Conservation (phyloP, 108 stramenopile species). For the Skeletonema costatum region DNA sequence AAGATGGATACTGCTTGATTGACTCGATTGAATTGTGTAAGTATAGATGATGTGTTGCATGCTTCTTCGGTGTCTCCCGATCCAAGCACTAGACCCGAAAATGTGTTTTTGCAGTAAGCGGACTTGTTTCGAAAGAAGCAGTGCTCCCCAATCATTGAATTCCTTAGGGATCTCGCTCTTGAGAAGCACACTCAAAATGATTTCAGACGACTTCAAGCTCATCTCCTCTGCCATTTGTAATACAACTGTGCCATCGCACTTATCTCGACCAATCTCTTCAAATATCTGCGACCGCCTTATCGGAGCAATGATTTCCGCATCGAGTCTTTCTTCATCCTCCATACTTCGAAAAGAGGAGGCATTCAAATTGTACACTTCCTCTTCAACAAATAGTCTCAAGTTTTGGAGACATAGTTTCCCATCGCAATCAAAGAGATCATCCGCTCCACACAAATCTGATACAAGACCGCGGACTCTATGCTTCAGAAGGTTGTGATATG, state of each 20-base stretch:
- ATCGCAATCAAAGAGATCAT: conserved; percentile 48
- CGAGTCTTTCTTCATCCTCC: conserved; percentile 73
- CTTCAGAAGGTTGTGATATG: conserved; percentile 55
- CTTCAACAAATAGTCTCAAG: conserved; percentile 63
- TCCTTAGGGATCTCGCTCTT: conserved; percentile 37
- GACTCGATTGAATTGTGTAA: conserved; percentile 69
- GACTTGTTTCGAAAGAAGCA: conserved; percentile 85
- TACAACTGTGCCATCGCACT: conserved; percentile 67
- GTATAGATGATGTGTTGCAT: conserved; percentile 34
- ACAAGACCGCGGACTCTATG: conserved; percentile 46
- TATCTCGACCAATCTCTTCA: conserved; percentile 55
- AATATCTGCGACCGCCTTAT: conserved; percentile 56
- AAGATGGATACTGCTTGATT: conserved; percentile 74
- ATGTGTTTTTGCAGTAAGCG: conserved; percentile 65
- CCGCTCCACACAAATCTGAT: conserved; percentile 64
- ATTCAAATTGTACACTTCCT: conserved; percentile 71
- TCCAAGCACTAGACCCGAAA: conserved; percentile 41
- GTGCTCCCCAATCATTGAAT: conserved; percentile 85
- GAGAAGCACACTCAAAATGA: conserved; percentile 60
- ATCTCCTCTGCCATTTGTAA: conserved; percentile 51
- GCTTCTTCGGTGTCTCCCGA: background rate
- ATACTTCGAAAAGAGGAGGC: conserved; percentile 48
- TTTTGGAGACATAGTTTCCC: conserved; percentile 55
- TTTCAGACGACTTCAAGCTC: conserved; percentile 50
- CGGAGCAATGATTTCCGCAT: conserved; percentile 55